phyloP scores from a whole-genome alignment of 768 basidiomycete species.

The Lactifluus pinguis region DNA sequence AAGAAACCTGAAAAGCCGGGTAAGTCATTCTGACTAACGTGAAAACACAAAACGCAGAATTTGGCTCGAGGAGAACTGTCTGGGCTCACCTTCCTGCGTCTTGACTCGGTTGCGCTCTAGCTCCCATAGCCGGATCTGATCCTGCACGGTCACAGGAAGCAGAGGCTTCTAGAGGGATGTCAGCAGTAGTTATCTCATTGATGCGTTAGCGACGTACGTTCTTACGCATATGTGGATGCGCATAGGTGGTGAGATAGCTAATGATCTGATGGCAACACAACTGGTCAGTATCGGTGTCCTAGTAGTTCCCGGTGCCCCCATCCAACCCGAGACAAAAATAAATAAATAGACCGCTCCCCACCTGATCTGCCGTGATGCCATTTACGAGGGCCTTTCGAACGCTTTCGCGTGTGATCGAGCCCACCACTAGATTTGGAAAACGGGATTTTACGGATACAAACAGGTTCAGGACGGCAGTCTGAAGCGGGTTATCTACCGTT shows the following conservation, averaged over 20 bases:
- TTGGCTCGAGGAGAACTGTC: background rate
- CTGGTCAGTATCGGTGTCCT: background rate
- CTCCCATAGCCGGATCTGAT: conserved; percentile 97
- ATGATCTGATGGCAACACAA: conserved; percentile 59
- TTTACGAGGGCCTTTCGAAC: conserved; percentile 90
- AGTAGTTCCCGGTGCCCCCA: background rate
- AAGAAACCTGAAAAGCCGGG: conserved; percentile 52
- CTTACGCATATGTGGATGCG: conserved; percentile 96
- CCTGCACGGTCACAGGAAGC: conserved; percentile 93
- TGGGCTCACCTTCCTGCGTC: conserved; percentile 66
- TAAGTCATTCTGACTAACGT: too few species aligned
- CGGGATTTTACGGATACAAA: conserved; percentile 90
- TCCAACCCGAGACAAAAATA: background rate
- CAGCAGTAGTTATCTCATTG: background rate
- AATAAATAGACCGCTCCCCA: conserved; percentile 28
- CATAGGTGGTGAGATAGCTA: conserved; percentile 87
- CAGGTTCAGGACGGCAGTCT: conserved; percentile 91
- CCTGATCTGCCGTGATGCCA: conserved; percentile 96
- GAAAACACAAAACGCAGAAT: too few species aligned
- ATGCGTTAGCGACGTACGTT: conserved; percentile 45
- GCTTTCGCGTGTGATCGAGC: conserved; percentile 89
- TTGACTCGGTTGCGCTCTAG: conserved; percentile 88
- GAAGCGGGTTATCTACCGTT: conserved; percentile 77
- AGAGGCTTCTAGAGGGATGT: conserved; percentile 64
- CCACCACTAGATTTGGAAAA: conserved; percentile 96